Base-by-base conservation (phyloP, 345 rosid species). In the Aethionema arabicum region DNA sequence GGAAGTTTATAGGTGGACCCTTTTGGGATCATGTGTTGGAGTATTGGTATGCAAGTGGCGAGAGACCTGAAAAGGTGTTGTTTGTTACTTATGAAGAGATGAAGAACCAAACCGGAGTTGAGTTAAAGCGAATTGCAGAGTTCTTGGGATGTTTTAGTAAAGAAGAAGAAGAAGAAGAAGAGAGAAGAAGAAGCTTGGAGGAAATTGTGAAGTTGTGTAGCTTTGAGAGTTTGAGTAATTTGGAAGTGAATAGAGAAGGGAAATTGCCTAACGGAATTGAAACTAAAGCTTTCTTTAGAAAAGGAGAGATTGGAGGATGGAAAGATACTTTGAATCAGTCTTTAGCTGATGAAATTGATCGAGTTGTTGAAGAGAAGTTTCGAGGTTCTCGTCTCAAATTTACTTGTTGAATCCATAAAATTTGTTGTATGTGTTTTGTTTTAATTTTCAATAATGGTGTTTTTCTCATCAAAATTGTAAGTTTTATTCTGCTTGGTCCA, bases 1-100 rank as follows among this genome's bases (percentile, higher is more conserved):
- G 89, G 3, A 77, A 66, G 69, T 61, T 69, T 35, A 7, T 65
- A 42, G 66, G 32, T 5, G 74, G 74, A 42, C 65, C 78, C n/a
- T 73, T 54, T 44, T 67, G 73, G 77, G 66, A 62, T 9, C 69
- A 73, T 45, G 38, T 62, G 21, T 32, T 56, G 31, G 77, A 32
- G 51, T 73, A 67, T 33, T 67, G 73, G 73, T 40, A 52, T 16
- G 65, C 59, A 9, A 74, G 74, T 43, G 37, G 56, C 11, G 30
- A 69, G 35, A 37, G 16, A 4, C 74, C 74, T 0, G 14, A 42
- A 1, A 59, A 50, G 59, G 7, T 74, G 7, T 55, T 64, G 54
- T 75, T 75, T 35, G n/a, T 62, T 2, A 75, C 61, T 16, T 75
- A 66, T 15, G 76, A 76, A 33, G 76, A 59, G 2, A 47, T 75